Conservation (phyloP, 768 basidiomycete genomes). For the Kwoniella botswanensis region DNA sequence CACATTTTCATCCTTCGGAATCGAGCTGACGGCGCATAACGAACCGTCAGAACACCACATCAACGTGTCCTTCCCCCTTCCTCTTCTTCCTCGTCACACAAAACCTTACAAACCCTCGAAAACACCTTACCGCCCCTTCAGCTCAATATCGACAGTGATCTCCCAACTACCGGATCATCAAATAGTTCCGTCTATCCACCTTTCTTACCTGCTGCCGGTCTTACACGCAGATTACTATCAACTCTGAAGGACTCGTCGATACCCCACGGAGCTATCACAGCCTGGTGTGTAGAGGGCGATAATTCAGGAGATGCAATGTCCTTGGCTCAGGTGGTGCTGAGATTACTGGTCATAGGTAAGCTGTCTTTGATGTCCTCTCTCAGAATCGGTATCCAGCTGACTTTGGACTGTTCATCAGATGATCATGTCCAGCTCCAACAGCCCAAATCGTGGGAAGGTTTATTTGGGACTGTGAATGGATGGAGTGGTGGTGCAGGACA, state of each 20-base stretch:
- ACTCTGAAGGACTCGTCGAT: slow-evolving; percentile 65
- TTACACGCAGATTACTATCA: slow-evolving; percentile 70
- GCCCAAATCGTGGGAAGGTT: slow-evolving; percentile 46
- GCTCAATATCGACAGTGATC: slow-evolving; percentile 23
- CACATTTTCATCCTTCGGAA: too few species aligned
- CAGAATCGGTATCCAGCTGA: neutral
- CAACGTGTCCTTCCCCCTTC: slow-evolving; percentile 63
- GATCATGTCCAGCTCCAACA: slow-evolving; percentile 34
- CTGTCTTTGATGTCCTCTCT: neutral
- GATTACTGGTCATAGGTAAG: slow-evolving; percentile 32
- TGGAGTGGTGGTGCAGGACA: slow-evolving; percentile 48
- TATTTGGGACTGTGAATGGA: slow-evolving; percentile 45
- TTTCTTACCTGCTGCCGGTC: slow-evolving; percentile 79
- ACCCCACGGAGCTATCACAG: slow-evolving; percentile 66
- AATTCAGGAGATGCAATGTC: slow-evolving; percentile 70
- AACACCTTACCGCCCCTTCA: slow-evolving; percentile 47
- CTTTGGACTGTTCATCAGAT: neutral
- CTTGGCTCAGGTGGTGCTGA: slow-evolving; percentile 29
- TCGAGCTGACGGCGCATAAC: neutral
- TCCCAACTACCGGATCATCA: neutral
- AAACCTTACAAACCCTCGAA: slow-evolving; percentile 64
- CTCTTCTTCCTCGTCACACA: slow-evolving; percentile 60
- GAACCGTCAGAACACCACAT: slow-evolving; percentile 39
- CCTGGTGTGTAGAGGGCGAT: slow-evolving; percentile 82
- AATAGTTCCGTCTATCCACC: slow-evolving; percentile 61